Percentiles rank a stretch among this genome's conserved stretches.
Conservation (phyloP, 1,284 basidiomycete species). For the Ganoderma sinense region DNA sequence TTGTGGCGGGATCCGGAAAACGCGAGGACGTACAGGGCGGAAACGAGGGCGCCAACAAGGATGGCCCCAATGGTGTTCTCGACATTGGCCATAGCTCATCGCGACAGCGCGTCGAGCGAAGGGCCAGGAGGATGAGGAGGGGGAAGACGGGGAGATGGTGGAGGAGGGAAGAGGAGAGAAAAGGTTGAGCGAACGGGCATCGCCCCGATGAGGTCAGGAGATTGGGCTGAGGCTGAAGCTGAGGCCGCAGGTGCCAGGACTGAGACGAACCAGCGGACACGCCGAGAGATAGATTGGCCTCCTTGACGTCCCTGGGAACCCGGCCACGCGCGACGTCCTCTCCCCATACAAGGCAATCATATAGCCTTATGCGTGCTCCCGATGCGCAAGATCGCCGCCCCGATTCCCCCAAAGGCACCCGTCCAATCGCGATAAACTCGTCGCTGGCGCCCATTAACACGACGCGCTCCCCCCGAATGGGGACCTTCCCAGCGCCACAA, state of each 20-base stretch:
- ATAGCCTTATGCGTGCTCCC: constrained; percentile 19
- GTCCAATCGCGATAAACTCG: neutral
- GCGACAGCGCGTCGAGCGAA: constrained; percentile 19
- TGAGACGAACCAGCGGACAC: constrained; percentile 11
- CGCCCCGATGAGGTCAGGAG: constrained; percentile 15
- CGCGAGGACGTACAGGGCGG: constrained; percentile 23
- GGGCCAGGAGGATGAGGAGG: constrained; percentile 1
- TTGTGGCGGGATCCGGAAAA: neutral
- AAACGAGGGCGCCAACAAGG: constrained; percentile 29
- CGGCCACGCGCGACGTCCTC: constrained; percentile 5
- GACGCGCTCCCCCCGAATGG: neutral
- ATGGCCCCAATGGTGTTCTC: constrained; percentile 31
- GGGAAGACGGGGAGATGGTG: constrained; percentile 6
- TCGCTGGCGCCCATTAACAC: neutral
- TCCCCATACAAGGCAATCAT: constrained; percentile 24
- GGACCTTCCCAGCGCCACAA: neutral
- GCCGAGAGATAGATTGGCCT: constrained; percentile 28
- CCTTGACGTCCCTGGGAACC: constrained; percentile 30
- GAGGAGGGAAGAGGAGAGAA: constrained; percentile 16
- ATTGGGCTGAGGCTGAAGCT: constrained; percentile 3
- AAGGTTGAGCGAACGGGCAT: constrained; percentile 11
- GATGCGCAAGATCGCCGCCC: constrained; percentile 11
- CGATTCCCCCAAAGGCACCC: constrained; percentile 13
- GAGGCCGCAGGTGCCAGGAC: constrained; percentile 4
- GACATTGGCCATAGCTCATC: constrained; percentile 29